Conservation (phyloP, 371 early-diverging fungal species). For the Lichtheimia ornata region DNA sequence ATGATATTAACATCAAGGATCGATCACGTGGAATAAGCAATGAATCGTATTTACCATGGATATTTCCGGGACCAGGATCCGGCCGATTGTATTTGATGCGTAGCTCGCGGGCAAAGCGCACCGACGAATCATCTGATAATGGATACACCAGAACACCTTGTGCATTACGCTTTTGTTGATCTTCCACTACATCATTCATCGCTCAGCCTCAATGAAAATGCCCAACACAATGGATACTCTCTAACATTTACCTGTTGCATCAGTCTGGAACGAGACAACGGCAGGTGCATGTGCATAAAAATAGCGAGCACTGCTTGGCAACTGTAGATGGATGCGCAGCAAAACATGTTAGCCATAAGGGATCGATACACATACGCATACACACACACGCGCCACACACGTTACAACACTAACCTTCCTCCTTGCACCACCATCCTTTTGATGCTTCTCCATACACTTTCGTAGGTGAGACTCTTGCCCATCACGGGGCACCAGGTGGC, state of each 20-base stretch:
- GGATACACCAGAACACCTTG: neutral
- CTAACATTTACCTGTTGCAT: too few relatives aligned
- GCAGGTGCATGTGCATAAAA: slow-evolving; percentile 13
- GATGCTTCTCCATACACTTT: slow-evolving; percentile 3
- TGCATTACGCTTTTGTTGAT: too few relatives aligned
- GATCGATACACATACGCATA: neutral
- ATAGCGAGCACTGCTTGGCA: slow-evolving; percentile 15
- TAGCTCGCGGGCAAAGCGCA: too few relatives aligned
- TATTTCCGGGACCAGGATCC: neutral
- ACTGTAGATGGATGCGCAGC: neutral
- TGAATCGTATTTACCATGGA: neutral
- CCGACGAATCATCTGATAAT: neutral
- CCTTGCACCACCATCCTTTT: neutral
- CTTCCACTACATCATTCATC: too few relatives aligned
- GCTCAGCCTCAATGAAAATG: too few relatives aligned
- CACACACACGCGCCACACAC: too few relatives aligned
- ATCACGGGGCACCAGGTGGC: slow-evolving; percentile 2
- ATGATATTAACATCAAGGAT: neutral
- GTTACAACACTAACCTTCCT: neutral
- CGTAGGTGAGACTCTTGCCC: neutral
- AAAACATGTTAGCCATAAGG: neutral
- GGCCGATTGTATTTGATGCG: neutral
- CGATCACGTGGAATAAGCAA: neutral
- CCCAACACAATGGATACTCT: too few relatives aligned
- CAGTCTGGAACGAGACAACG: slow-evolving; percentile 7